phyloP scores from a whole-genome alignment of 495 filamentous ascomycete species.

The Penicillium bovifimosum region DNA sequence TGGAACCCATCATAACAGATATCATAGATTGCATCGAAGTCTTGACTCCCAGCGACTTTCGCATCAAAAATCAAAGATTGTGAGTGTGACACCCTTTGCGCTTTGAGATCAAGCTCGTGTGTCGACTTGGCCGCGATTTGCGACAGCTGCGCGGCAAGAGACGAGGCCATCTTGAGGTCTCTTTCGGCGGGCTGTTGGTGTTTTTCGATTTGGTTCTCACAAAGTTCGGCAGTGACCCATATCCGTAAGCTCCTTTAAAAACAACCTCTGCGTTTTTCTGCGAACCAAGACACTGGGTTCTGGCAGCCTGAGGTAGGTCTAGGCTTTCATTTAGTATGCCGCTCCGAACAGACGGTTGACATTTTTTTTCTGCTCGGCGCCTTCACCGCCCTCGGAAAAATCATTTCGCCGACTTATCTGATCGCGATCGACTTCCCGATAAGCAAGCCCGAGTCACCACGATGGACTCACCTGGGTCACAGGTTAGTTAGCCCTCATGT shows the following conservation, averaged over 20 bases:
- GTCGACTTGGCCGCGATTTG: slow-evolving; percentile 72
- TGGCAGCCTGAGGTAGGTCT: slow-evolving; percentile 2
- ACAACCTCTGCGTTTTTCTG: neutral
- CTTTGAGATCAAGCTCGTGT: slow-evolving; percentile 78
- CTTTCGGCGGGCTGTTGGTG: neutral
- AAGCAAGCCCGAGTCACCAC: slow-evolving; percentile 17
- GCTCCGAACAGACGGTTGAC: slow-evolving; percentile 3
- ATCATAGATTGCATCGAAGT: slow-evolving; percentile 79
- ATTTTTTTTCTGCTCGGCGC: slow-evolving; percentile 11
- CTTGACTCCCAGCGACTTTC: slow-evolving; percentile 73
- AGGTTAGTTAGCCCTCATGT: slow-evolving; percentile 21
- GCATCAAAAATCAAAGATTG: slow-evolving; percentile 89
- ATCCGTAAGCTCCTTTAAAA: slow-evolving; percentile 8
- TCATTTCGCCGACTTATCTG: slow-evolving; percentile 9
- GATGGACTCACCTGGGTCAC: slow-evolving; percentile 36
- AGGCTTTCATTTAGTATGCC: neutral
- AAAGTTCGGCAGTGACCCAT: slow-evolving; percentile 17
- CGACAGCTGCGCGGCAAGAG: slow-evolving; percentile 74
- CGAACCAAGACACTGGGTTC: neutral
- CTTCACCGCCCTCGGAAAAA: slow-evolving; percentile 7
- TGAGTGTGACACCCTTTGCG: slow-evolving; percentile 80
- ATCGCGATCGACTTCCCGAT: slow-evolving; percentile 1
- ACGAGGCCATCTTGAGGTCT: slow-evolving; percentile 60
- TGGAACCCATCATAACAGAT: slow-evolving; percentile 83
- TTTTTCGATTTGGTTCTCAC: slow-evolving; percentile 9